These are phyloP conservation scores for Platanthera guangdongensis DNA, from an alignment of 106 monocot species.

Conservation along the genomic window DNA sequence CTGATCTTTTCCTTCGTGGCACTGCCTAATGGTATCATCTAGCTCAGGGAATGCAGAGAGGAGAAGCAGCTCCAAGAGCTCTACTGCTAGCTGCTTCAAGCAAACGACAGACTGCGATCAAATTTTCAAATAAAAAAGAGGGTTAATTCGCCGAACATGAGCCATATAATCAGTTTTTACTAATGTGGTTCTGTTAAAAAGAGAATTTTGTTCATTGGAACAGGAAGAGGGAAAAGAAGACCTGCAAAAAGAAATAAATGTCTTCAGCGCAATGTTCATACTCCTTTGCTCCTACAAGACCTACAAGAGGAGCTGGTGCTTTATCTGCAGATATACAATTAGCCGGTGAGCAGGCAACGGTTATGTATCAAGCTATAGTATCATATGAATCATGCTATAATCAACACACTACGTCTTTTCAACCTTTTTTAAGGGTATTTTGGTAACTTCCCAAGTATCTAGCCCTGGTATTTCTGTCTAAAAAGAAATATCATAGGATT, in stretches of 20 bases:
- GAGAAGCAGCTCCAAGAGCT: slow-evolving; percentile 72
- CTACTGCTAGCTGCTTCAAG: slow-evolving; percentile 73
- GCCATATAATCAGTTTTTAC: not conserved
- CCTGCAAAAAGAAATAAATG: slow-evolving; percentile 94
- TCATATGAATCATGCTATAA: not conserved
- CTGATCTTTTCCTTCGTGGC: slow-evolving; percentile 60
- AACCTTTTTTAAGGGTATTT: too few relatives aligned
- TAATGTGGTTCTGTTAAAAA: too few relatives aligned
- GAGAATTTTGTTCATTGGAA: too few relatives aligned
- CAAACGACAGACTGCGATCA: slow-evolving; percentile 69
- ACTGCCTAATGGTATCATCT: slow-evolving; percentile 53
- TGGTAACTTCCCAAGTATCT: too few relatives aligned
- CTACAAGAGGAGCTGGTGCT: slow-evolving; percentile 77
- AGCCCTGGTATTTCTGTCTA: too few relatives aligned
- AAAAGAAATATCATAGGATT: too few relatives aligned
- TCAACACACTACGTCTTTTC: not conserved
- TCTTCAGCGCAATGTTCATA: slow-evolving; percentile 88
- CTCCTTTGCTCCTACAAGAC: slow-evolving; percentile 87
- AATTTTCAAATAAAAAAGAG: too few relatives aligned
- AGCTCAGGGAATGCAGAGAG: slow-evolving; percentile 66
- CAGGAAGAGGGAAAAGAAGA: slow-evolving; percentile 11
- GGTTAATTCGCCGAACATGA: not conserved
- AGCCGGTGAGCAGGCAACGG: not conserved
- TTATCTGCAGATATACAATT: slow-evolving; percentile 47
- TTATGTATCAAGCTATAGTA: not conserved